These are phyloP conservation scores for Boeremia lycopersici DNA, from an alignment of 2,329 filamentous ascomycete species.

Conservation along the genomic window DNA sequence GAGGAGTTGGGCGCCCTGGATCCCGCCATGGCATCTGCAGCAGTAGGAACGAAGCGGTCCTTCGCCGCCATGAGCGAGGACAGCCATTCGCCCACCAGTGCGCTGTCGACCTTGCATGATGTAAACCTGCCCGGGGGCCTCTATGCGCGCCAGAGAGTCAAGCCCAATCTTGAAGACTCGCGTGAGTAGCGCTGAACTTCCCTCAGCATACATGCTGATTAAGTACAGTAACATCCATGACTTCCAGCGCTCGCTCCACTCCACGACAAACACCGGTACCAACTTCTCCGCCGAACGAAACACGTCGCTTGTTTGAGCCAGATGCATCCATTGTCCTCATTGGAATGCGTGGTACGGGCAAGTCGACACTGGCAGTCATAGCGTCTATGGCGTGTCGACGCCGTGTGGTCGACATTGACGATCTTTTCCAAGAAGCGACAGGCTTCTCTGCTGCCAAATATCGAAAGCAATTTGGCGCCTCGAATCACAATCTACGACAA, in stretches of 20 bases:
- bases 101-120: slow-evolving; percentile 9
- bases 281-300: slow-evolving; percentile 21
- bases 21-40: slow-evolving; percentile 34
- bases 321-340: slow-evolving; percentile 75
- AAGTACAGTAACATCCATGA: slow-evolving; percentile 25
- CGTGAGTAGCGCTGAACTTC: slow-evolving; percentile 4
- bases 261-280: slow-evolving; percentile 36
- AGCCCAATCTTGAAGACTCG: slow-evolving; percentile 8
- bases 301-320: slow-evolving; percentile 55
- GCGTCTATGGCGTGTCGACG: slow-evolving; percentile 73
- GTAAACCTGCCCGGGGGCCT: slow-evolving; percentile 3
- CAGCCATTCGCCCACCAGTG: slow-evolving; percentile 4
- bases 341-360: slow-evolving; percentile 75
- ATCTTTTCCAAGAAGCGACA: slow-evolving; percentile 68
- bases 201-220: slow-evolving; percentile 1
- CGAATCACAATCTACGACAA: slow-evolving; percentile 68
- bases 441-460: slow-evolving; percentile 67
- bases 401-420: slow-evolving; percentile 72
- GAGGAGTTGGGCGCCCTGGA: neutral
- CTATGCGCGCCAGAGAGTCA: slow-evolving; percentile 6
- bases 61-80: slow-evolving; percentile 35
- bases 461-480: slow-evolving; percentile 65
- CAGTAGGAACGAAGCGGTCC: slow-evolving; percentile 36
- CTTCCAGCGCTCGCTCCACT: slow-evolving; percentile 36
- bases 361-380: slow-evolving; percentile 77